phyloP scores from a whole-genome alignment of 345 rosid genomes.

The Lagerstroemia speciosa region DNA sequence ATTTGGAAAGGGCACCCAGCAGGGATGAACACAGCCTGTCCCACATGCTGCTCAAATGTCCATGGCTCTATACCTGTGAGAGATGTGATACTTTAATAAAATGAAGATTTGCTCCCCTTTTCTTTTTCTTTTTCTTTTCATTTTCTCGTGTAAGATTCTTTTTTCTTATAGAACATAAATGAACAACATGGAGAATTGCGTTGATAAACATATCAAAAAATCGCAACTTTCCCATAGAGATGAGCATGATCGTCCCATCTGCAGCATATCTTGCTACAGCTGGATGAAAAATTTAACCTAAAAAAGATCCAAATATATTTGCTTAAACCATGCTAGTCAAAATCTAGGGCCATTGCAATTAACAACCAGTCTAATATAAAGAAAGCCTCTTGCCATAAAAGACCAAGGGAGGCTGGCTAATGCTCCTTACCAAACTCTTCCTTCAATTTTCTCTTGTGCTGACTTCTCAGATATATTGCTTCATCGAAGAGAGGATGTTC shows the following conservation, averaged over 20 bases:
- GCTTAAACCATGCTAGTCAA: neutral
- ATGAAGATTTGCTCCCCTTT: neutral
- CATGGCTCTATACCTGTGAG: slow-evolving; percentile 87
- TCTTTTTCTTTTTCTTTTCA: neutral
- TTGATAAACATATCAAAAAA: neutral
- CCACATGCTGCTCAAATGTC: slow-evolving; percentile 69
- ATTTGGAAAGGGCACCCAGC: slow-evolving; percentile 93
- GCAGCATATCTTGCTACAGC: neutral
- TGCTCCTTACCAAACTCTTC: slow-evolving; percentile 63
- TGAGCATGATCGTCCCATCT: neutral
- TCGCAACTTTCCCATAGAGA: neutral
- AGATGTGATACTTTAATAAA: neutral
- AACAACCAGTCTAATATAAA: neutral
- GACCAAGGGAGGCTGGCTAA: neutral
- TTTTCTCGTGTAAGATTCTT: too few species aligned
- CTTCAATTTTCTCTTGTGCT: slow-evolving; percentile 57
- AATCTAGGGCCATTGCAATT: neutral
- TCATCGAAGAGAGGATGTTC: slow-evolving; percentile 52
- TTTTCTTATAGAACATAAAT: too few species aligned
- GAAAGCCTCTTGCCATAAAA: neutral
- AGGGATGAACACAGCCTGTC: slow-evolving; percentile 86
- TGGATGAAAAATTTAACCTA: neutral
- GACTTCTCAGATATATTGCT: slow-evolving; percentile 43
- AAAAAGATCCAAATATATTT: neutral
- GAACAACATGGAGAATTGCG: neutral